Evolutionary conservation across 108 stramenopile species (phyloP).

Genomic region (Fragilaria crotonensis): DNA sequence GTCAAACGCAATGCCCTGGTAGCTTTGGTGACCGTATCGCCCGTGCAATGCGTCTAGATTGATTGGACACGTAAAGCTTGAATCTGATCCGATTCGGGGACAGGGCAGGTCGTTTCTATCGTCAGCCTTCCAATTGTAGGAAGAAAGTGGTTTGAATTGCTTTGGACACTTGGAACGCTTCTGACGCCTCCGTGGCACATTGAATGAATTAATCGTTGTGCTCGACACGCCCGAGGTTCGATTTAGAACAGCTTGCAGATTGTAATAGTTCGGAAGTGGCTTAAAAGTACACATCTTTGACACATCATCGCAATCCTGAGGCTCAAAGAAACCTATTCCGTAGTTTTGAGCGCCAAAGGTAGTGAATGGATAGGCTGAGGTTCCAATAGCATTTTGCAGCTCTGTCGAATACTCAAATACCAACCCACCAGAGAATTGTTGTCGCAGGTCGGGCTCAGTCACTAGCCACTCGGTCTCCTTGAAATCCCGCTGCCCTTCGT

Average conservation of each 20-base stretch:
- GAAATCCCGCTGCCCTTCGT: conserved; percentile 33
- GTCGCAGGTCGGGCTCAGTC: conserved; percentile 5
- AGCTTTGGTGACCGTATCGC: background rate
- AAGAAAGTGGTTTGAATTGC: background rate
- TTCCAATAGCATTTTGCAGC: conserved; percentile 2
- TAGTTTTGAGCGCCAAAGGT: conserved; percentile 7
- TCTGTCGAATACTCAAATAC: conserved; percentile 43
- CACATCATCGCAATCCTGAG: conserved; percentile 13
- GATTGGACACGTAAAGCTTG: conserved; percentile 2
- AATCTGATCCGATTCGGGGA: background rate
- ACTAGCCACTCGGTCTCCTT: conserved; percentile 14
- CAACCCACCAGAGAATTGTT: conserved; percentile 36
- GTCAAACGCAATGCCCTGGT: background rate
- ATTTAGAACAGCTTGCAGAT: conserved; percentile 1
- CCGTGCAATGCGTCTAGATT: background rate
- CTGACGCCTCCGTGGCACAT: no score
- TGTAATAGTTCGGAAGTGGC: background rate
- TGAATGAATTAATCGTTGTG: no score
- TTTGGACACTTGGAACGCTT: conserved; percentile 3
- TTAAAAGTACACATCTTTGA: conserved; percentile 3
- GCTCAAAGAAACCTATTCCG: conserved; percentile 9
- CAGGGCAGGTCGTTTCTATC: background rate
- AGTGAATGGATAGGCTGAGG: background rate
- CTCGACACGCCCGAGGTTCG: no score
- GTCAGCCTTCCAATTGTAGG: conserved; percentile 9